Evolutionary conservation across 2,329 filamentous ascomycete species (phyloP), one percentile per base, ranked within the genome.

Genomic region (Cercospora berteroae): DNA sequence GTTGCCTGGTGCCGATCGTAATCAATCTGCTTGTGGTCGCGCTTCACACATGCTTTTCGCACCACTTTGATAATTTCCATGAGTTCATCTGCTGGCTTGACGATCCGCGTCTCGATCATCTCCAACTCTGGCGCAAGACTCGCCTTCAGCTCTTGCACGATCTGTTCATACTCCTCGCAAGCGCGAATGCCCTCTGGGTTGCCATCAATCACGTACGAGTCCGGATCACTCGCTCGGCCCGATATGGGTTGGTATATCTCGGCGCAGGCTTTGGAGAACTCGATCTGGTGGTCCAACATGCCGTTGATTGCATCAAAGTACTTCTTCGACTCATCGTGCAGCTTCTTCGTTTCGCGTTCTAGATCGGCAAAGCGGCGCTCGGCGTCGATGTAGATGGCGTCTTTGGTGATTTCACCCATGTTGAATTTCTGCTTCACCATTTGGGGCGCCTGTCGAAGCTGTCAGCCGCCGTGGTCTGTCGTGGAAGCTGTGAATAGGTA

Each of bases 231-330:
- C 80, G 96, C 87, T 77, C 95, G 91, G 64, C 95, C 95, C 64
- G 94, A 97, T 75, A 99, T 99, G 73, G 95, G 95, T 79, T 96
- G 96, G 85, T 99, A 99, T 76, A 99, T 90, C 80, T 99, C 95
- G 71, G 91, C 90, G 84, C 97, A 94, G 72, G 94, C 92, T 82
- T 97, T 89, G 74, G 94, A 97, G 83, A 99, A 99, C 79, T 96
- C 94, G 81, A 99, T 98, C 83, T 99, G 95, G 82, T 98, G 94
- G 77, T 85, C 88, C 76, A 99, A 87, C 95, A 99, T 99, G 84
- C 91, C 92, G 82, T 98, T 97, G 83, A 99, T 97, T 78, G 95
- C 92, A 63, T 97, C 89, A 76, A 96, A 97, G 81, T 99, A 99
- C 83, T 96, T 97, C 80, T 94, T 91, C 65, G 93, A 96, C 81